These are phyloP conservation scores for Eucalyptus curtisii DNA, from an alignment of 345 rosid species.

Conservation along the genomic window DNA sequence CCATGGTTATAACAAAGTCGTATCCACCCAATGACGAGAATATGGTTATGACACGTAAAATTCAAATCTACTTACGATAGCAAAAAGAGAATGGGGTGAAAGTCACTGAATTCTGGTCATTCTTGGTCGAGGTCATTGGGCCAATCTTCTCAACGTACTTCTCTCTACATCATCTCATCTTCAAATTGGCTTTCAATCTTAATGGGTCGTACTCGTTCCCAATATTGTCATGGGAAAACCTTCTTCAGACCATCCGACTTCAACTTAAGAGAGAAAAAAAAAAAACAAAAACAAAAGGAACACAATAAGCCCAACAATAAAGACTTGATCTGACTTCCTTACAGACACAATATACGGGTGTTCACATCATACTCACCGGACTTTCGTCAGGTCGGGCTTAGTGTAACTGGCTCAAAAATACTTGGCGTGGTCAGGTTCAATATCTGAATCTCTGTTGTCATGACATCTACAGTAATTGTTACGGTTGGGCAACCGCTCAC, in stretches of 20 bases:
- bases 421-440: accelerated
- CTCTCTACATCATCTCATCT: neutral
- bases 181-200: neutral
- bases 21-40: too few relatives aligned
- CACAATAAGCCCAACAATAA: neutral
- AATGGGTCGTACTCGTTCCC: neutral
- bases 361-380: neutral
- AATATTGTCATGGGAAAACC: neutral
- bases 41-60: too few relatives aligned
- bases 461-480: neutral
- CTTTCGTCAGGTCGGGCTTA: neutral
- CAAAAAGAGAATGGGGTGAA: too few relatives aligned
- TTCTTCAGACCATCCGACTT: too few relatives aligned
- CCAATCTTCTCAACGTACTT: neutral
- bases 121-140: neutral
- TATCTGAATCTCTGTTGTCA: neutral
- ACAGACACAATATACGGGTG: too few relatives aligned
- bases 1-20: too few relatives aligned
- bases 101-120: too few relatives aligned
- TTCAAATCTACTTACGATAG: too few relatives aligned
- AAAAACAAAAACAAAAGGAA: neutral
- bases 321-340: neutral
- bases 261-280: neutral
- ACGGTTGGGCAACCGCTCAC: neutral
- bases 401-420: neutral